These are phyloP conservation scores for Aspergillus sp. DNA, from an alignment of 2,329 filamentous ascomycete genomes.

Conservation along the genomic window DNA sequence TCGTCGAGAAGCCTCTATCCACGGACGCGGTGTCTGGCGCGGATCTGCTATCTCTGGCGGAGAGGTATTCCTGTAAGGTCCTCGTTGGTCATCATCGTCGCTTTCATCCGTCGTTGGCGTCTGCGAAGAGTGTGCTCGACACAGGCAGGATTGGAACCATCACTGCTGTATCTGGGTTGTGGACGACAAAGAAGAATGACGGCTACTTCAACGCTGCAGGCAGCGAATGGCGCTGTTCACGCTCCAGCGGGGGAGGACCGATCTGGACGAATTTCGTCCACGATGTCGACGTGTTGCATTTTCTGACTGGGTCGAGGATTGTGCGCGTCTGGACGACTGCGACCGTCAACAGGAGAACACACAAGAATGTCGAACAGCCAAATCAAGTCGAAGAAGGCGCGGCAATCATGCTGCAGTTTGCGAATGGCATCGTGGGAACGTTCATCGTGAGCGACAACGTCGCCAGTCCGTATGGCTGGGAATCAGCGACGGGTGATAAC, in stretches of 20 bases:
- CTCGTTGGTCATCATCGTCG: conserved; percentile 10
- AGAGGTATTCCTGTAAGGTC: conserved; percentile 3
- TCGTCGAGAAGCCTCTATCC: conserved; percentile 5
- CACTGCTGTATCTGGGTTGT: conserved; percentile 6
- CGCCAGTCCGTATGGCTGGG: conserved; percentile 8
- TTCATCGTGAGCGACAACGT: conserved; percentile 9
- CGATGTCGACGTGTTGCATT: conserved; percentile 9
- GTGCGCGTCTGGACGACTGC: neutral
- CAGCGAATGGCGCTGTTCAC: conserved; percentile 1
- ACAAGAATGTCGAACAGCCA: neutral
- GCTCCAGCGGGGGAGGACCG: conserved; percentile 6
- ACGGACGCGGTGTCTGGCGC: conserved; percentile 1
- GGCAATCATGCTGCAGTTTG: conserved; percentile 8
- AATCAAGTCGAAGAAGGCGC: conserved; percentile 8
- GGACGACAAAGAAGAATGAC: conserved; percentile 8
- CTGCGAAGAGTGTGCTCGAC: conserved; percentile 1
- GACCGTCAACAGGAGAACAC: neutral
- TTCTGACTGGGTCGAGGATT: conserved; percentile 3
- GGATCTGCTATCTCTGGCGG: neutral
- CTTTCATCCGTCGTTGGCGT: conserved; percentile 5
- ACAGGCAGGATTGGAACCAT: conserved; percentile 4
- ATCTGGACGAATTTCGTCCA: conserved; percentile 11
- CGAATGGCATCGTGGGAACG: conserved; percentile 8
- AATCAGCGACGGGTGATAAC: conserved; percentile 8
- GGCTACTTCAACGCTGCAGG: neutral